Evolutionary conservation across 352 stramenopile genomes (phyloP).

Genomic region (Phytophthora capsici): DNA sequence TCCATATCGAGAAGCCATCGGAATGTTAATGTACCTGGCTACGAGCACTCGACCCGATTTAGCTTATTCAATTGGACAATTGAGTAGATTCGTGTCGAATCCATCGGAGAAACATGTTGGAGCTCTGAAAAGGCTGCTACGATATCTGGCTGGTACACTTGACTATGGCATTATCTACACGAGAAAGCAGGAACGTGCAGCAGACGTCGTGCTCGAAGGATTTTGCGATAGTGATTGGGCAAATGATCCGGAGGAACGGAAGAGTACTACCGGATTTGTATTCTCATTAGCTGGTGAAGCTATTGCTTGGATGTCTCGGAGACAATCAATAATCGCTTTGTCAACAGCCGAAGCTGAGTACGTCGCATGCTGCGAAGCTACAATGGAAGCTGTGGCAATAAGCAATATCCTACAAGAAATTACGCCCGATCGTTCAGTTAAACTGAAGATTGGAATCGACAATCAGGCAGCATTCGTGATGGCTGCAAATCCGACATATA

Average conservation of each 20-base stretch:
- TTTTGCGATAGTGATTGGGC: slow-evolving; percentile 18
- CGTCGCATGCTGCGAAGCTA: too few relatives aligned
- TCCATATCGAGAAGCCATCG: slow-evolving; percentile 2
- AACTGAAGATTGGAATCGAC: slow-evolving; percentile 11
- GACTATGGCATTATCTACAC: slow-evolving; percentile 14
- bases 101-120: background rate
- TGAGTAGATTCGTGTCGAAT: slow-evolving; percentile 12
- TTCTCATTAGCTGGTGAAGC: slow-evolving; percentile 9
- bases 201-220: background rate
- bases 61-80: slow-evolving; percentile 10
- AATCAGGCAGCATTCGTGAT: slow-evolving; percentile 8
- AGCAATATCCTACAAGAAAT: slow-evolving; percentile 2
- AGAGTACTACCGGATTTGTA: slow-evolving; percentile 12
- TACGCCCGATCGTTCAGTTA: background rate
- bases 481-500: slow-evolving; percentile 7
- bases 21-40: slow-evolving; percentile 13
- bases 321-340: too few relatives aligned
- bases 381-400: too few relatives aligned
- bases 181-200: background rate
- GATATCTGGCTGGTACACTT: slow-evolving; percentile 9
- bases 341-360: too few relatives aligned
- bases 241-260: slow-evolving; percentile 5
- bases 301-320: too few relatives aligned
- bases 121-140: slow-evolving; percentile 1
- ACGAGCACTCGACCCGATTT: slow-evolving; percentile 13